These are phyloP conservation scores for Leishmania tarentolae DNA, from an alignment of 208 protist species.

Conservation along the genomic window DNA sequence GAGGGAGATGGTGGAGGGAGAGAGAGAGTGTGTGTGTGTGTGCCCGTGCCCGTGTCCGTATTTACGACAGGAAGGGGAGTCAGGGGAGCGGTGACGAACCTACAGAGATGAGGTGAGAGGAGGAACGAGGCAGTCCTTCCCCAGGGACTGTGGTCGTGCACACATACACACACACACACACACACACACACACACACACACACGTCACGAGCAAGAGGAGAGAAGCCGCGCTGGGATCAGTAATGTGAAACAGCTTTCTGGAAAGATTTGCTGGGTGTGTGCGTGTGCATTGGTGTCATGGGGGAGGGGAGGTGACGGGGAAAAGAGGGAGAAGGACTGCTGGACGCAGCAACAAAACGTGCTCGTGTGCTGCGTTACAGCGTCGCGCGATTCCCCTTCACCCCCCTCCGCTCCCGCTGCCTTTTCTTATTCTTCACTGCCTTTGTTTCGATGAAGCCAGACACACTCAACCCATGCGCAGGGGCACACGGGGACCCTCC, in stretches of 20 bases:
- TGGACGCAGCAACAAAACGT: conserved; percentile 4
- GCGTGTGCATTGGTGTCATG: neutral
- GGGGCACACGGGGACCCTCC: no score
- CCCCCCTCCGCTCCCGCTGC: neutral
- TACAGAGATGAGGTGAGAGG: neutral
- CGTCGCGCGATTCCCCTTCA: neutral
- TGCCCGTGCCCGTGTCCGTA: no score
- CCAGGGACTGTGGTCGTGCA: neutral
- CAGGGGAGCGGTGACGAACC: neutral
- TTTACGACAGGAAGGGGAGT: no score
- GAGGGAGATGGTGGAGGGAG: neutral
- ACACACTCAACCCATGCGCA: no score
- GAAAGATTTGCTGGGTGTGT: neutral
- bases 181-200: conserved; percentile 1
- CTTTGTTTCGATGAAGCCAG: no score
- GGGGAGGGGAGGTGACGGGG: neutral
- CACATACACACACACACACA: conserved; percentile 1
- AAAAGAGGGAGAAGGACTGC: neutral
- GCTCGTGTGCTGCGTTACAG: neutral
- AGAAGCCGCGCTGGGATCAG: neutral
- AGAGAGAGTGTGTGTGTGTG: no score
- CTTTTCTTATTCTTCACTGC: no score
- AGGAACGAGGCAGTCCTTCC: neutral
- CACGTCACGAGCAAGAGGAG: neutral
- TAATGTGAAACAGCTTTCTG: neutral